These are phyloP conservation scores for Boletus coccyginus DNA, from an alignment of 768 basidiomycete genomes.

Conservation along the genomic window DNA sequence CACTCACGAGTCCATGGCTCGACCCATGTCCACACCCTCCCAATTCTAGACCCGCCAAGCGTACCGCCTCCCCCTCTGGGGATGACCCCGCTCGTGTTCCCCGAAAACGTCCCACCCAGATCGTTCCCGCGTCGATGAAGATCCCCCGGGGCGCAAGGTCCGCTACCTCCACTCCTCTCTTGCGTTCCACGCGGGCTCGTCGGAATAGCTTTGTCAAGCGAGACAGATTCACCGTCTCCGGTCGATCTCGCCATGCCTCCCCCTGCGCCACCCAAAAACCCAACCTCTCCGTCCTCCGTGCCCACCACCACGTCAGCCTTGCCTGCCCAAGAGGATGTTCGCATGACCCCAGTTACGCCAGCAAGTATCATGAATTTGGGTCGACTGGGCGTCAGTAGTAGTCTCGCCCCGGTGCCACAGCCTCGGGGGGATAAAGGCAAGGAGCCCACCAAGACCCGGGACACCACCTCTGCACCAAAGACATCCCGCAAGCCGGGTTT, in stretches of 20 bases:
- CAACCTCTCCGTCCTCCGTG: slow-evolving; percentile 16
- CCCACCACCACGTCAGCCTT: neutral
- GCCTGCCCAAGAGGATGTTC: slow-evolving; percentile 20
- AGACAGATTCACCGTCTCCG: slow-evolving; percentile 73
- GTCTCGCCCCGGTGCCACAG: slow-evolving; percentile 35
- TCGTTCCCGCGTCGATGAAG: slow-evolving; percentile 23
- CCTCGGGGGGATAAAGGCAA: slow-evolving; percentile 24
- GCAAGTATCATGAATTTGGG: slow-evolving; percentile 91
- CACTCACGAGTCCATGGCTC: slow-evolving; percentile 80
- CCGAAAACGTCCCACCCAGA: slow-evolving; percentile 54
- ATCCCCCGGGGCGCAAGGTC: slow-evolving; percentile 39
- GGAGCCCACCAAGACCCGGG: slow-evolving; percentile 31
- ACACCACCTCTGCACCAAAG: slow-evolving; percentile 19
- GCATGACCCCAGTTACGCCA: slow-evolving; percentile 80
- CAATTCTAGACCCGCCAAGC: slow-evolving; percentile 38
- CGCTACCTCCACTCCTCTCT: slow-evolving; percentile 57
- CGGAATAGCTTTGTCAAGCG: slow-evolving; percentile 42
- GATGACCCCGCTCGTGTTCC: slow-evolving; percentile 48
- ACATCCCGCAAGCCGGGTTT: slow-evolving; percentile 28
- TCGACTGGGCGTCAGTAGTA: slow-evolving; percentile 50
- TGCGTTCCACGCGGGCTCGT: slow-evolving; percentile 44
- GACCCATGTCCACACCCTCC: slow-evolving; percentile 49
- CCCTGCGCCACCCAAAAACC: slow-evolving; percentile 52
- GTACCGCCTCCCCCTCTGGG: slow-evolving; percentile 54
- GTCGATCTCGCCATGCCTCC: slow-evolving; percentile 91